Evolutionary conservation across 2,329 filamentous ascomycete species (phyloP).

Genomic region (Venturia pyrina): DNA sequence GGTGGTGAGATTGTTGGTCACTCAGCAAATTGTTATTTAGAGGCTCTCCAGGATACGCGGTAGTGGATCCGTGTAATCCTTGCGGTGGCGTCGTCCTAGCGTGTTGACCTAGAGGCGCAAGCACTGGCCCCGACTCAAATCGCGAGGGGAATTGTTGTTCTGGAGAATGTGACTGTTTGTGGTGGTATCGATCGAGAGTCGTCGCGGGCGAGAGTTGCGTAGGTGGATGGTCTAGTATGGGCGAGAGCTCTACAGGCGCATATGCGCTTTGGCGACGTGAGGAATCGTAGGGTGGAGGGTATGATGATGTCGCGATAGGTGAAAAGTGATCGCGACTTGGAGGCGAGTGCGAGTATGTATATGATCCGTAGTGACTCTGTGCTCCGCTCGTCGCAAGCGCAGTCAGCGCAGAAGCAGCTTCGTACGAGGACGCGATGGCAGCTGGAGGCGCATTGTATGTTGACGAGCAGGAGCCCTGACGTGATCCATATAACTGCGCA

Average conservation of each 20-base stretch:
- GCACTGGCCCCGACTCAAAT: conserved; percentile 9
- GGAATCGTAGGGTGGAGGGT: conserved; percentile 16
- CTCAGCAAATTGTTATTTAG: background rate
- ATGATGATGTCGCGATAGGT: conserved; percentile 19
- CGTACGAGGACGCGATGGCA: conserved; percentile 16
- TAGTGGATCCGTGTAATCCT: conserved; percentile 8
- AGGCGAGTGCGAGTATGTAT: conserved; percentile 4
- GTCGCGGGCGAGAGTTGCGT: conserved; percentile 31
- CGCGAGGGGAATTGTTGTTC: conserved; percentile 19
- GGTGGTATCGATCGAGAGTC: conserved; percentile 35
- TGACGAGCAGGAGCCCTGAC: background rate
- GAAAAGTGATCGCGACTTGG: conserved; percentile 15
- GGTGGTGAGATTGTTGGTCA: conserved; percentile 16
- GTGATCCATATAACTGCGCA: background rate
- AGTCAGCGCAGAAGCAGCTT: conserved; percentile 15
- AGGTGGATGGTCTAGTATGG: conserved; percentile 22
- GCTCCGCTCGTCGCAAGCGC: conserved; percentile 20
- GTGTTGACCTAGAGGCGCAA: conserved; percentile 9
- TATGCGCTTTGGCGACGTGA: conserved; percentile 27
- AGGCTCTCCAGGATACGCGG: conserved; percentile 9
- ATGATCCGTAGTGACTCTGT: conserved; percentile 14
- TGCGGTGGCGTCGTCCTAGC: conserved; percentile 8
- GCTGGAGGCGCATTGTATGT: conserved; percentile 14
- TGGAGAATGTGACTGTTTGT: conserved; percentile 35
- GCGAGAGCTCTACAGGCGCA: conserved; percentile 30